Evolutionary conservation across 2,329 filamentous ascomycete genomes (phyloP), one percentile per base, ranked within the genome.

Genomic region (Fusarium chuoi): DNA sequence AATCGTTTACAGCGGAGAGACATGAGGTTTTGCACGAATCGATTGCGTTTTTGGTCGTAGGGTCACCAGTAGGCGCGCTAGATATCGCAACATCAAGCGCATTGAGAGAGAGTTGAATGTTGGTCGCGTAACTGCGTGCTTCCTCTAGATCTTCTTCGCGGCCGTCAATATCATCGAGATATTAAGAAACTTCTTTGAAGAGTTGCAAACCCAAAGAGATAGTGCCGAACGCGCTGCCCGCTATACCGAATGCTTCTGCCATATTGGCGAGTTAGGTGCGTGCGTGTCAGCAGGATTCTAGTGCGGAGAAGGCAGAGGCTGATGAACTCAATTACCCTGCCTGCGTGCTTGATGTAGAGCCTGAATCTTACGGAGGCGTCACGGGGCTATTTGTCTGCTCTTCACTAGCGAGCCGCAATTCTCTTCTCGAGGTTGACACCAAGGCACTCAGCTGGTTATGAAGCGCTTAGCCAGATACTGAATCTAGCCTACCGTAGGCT

Each of bases 1-100:
- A 28, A 17, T 36, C 8, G 3, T 26, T 36, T 0, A 17, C 13
- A 0, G 33, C 13, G 7, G 9, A 3, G 14, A 36, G 1, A 0
- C 49, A 52, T 2, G 33, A 36, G 1, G 13, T 1, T 8, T 17
- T 26, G n/a, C 49, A 54, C 6, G 49, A 38, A 0, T 22, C 33
- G 3, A 36, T 52, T 8, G 24, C 49, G 6, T 0, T 9, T 17
- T 36, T 38, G 1, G 30, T 26, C 3, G 8, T 3, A 0, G 13
- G 1, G 8, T 38, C 49, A 2, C 1, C 14, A 5, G 33, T 22
- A 6, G 49, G 12, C 2, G 13, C 3, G 2, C 6, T 38, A 5
- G 18, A 17, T 17, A 54, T 22, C 1, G 18, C 49, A 7, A 9
- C 4, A 38, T 54, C 4, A 9, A 54, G 17, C 2, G 49, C 24